phyloP scores from a whole-genome alignment of 129 eudicot species.

The Escallonia herrerae region DNA sequence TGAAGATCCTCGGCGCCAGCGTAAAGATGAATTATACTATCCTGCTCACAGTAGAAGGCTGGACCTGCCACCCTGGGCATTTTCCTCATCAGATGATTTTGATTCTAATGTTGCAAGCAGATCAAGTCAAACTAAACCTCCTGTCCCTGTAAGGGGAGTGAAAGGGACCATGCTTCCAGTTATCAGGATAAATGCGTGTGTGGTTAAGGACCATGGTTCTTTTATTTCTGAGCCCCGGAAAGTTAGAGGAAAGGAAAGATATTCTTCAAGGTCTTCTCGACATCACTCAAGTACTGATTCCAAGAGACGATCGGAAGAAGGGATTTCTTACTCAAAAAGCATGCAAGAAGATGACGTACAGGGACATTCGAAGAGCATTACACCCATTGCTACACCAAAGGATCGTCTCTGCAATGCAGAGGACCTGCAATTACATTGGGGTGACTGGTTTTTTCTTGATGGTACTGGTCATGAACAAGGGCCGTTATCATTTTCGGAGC shows the following conservation, averaged over 20 bases:
- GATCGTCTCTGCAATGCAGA: conserved; percentile 53
- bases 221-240: conserved; percentile 62
- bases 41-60: conserved; percentile 56
- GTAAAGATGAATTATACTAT: conserved; percentile 64
- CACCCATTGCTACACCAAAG: conserved; percentile 44
- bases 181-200: conserved; percentile 84
- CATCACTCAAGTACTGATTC: conserved; percentile 36
- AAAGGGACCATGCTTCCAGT: conserved; percentile 92
- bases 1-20: conserved; percentile 68
- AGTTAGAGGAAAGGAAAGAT: conserved; percentile 59
- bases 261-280: conserved; percentile 47
- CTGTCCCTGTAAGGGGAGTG: conserved; percentile 38
- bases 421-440: conserved; percentile 69
- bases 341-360: conserved; percentile 34
- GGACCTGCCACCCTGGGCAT: conserved; percentile 90
- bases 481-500: conserved; percentile 58
- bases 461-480: conserved; percentile 97
- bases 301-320: conserved; percentile 67
- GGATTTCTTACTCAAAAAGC: conserved; percentile 34
- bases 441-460: conserved; percentile 94
- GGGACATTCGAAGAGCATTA: conserved; percentile 31
- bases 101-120: conserved; percentile 28
- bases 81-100: conserved; percentile 61
- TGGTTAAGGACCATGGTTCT: conserved; percentile 82
- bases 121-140: conserved; percentile 39